Percentiles rank a stretch among this genome's conserved stretches.
phyloP scores from a whole-genome alignment of 169 alveolate species.

The Plasmodium billcollinsi region DNA sequence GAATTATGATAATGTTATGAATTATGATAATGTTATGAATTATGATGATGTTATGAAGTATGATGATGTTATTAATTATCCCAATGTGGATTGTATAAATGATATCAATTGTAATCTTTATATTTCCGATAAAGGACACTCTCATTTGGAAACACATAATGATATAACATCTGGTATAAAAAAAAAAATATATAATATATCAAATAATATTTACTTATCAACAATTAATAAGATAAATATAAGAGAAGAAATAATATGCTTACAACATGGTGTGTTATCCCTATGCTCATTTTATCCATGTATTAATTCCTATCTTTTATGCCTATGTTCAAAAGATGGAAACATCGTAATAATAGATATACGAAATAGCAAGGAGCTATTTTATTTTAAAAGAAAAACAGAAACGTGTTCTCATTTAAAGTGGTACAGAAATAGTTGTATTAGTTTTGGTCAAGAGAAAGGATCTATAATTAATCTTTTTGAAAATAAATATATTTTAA shows the following conservation, averaged over 20 bases:
- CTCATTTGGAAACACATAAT: neutral
- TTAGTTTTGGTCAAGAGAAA: constrained; percentile 60
- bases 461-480: constrained; percentile 63
- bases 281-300: constrained; percentile 69
- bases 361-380: constrained; percentile 47
- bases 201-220: too few relatives aligned
- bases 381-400: constrained; percentile 58
- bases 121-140: neutral
- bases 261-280: constrained; percentile 55
- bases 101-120: neutral
- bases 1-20: neutral
- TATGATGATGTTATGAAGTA: too few relatives aligned
- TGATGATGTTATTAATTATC: neutral
- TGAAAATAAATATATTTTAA: constrained; percentile 61
- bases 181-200: too few relatives aligned
- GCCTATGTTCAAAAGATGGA: constrained; percentile 54
- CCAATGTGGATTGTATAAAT: neutral
- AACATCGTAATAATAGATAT: constrained; percentile 53
- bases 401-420: constrained; percentile 51
- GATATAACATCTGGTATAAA: neutral
- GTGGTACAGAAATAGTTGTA: constrained; percentile 47
- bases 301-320: constrained; percentile 36
- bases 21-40: neutral
- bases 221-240: neutral
- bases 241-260: constrained; percentile 19